phyloP scores from a whole-genome alignment of 78 protist species.

The Speleostelium caveatum region DNA sequence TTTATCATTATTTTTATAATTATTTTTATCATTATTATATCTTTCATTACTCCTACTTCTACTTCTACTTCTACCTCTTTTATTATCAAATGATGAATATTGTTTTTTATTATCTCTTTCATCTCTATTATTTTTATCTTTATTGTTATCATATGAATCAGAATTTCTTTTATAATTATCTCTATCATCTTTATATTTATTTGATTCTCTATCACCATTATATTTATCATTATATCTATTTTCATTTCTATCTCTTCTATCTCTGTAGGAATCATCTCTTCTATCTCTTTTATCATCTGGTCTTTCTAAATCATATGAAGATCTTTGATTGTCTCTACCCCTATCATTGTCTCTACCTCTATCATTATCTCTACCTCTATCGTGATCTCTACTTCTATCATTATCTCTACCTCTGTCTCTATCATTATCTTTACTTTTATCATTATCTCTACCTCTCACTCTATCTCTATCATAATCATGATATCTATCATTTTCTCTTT shows the following conservation, averaged over 20 bases:
- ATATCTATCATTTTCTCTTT: too few species aligned
- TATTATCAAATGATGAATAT: too few species aligned
- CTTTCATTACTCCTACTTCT: too few species aligned
- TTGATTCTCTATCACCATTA: background rate
- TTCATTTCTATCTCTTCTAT: background rate
- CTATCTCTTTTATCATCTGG: background rate
- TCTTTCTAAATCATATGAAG: too few species aligned
- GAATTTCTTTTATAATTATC: background rate
- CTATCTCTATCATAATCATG: too few species aligned
- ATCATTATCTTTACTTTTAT: too few species aligned
- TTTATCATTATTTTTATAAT: background rate
- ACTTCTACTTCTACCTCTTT: background rate
- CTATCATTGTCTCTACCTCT: background rate
- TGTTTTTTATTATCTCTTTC: background rate
- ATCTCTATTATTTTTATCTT: conserved; percentile 6
- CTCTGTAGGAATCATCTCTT: background rate
- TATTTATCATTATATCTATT: background rate
- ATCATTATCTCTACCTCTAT: background rate
- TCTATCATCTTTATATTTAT: background rate
- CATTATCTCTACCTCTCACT: too few species aligned
- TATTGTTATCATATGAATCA: background rate
- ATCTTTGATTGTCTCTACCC: background rate
- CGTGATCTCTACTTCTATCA: too few species aligned
- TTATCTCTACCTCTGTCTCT: too few species aligned
- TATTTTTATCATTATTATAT: background rate